Conservation (phyloP, 106 monocot species). For the Platanthera guangdongensis region DNA sequence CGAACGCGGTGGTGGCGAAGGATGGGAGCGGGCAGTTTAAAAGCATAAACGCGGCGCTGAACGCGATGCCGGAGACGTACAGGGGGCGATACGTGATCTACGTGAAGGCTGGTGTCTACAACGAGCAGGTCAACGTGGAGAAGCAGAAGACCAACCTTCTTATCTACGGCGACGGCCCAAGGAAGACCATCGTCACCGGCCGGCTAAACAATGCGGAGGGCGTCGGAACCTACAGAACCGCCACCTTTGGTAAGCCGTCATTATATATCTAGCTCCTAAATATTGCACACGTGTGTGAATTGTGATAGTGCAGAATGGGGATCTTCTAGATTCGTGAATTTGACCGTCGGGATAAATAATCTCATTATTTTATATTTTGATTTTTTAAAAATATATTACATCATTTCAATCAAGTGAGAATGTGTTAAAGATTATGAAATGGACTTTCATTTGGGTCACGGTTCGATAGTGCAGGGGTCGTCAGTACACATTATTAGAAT, state of each 20-base stretch:
- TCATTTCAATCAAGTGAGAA: background rate
- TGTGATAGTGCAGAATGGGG: too few relatives aligned
- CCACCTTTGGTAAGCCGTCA: conserved; percentile 40
- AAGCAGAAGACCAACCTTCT: conserved; percentile 31
- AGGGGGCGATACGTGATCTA: conserved; percentile 36
- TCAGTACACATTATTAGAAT: too few relatives aligned
- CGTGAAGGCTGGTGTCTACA: conserved; percentile 51
- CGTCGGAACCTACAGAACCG: conserved; percentile 26
- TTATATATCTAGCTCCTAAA: background rate
- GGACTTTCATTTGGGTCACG: too few relatives aligned
- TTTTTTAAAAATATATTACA: background rate
- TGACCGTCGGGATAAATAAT: background rate
- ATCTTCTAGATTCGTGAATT: too few relatives aligned
- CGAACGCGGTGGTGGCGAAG: conserved; percentile 43
- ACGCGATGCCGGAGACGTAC: conserved; percentile 17
- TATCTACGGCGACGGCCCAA: conserved; percentile 63
- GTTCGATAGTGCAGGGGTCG: too few relatives aligned
- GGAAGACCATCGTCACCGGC: conserved; percentile 28
- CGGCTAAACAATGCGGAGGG: conserved; percentile 17
- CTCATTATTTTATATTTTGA: too few relatives aligned
- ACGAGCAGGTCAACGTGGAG: conserved; percentile 25
- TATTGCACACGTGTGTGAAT: too few relatives aligned
- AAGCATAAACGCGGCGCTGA: conserved; percentile 33
- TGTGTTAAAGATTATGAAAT: too few relatives aligned
- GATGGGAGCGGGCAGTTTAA: conserved; percentile 52